phyloP scores from a whole-genome alignment of 768 basidiomycete species.

The Boletellus sp. region DNA sequence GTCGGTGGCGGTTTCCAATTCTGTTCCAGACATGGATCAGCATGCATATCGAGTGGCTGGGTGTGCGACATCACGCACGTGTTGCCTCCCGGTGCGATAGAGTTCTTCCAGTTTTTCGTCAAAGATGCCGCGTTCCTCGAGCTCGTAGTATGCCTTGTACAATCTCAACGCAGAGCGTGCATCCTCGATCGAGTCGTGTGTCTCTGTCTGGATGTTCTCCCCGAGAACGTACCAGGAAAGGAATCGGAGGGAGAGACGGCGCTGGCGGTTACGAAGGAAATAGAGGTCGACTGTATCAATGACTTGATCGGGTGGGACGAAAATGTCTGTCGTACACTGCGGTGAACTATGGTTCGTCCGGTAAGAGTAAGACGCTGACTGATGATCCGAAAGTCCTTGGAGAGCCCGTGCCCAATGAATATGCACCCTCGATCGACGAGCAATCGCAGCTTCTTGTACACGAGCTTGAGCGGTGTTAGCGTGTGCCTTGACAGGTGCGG shows the following conservation, averaged over 20 bases:
- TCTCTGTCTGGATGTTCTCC: slow-evolving; percentile 89
- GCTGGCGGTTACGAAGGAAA: slow-evolving; percentile 74
- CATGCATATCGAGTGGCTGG: neutral
- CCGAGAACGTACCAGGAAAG: slow-evolving; percentile 92
- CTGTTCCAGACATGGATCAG: slow-evolving; percentile 28
- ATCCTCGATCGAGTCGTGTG: slow-evolving; percentile 98
- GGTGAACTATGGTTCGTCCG: neutral
- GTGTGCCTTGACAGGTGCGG: slow-evolving; percentile 80
- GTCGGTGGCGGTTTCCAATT: slow-evolving; percentile 54
- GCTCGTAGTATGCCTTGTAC: slow-evolving; percentile 75
- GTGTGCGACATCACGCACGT: slow-evolving; percentile 43
- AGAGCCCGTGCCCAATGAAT: slow-evolving; percentile 95
- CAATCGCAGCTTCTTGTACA: slow-evolving; percentile 93
- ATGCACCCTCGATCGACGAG: slow-evolving; percentile 94
- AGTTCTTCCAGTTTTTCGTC: slow-evolving; percentile 86
- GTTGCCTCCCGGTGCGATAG: slow-evolving; percentile 73
- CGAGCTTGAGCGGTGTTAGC: slow-evolving; percentile 92
- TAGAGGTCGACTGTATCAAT: slow-evolving; percentile 98
- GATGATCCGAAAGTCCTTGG: slow-evolving; percentile 97
- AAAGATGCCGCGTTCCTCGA: slow-evolving; percentile 73
- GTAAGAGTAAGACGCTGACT: slow-evolving; percentile 51
- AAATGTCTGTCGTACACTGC: slow-evolving; percentile 62
- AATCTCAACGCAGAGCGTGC: slow-evolving; percentile 81
- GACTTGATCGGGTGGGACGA: slow-evolving; percentile 92
- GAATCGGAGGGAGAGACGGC: slow-evolving; percentile 88